Evolutionary conservation across 73 alveolate genomes (phyloP).

Genomic region (Paramecium biaurelia): DNA sequence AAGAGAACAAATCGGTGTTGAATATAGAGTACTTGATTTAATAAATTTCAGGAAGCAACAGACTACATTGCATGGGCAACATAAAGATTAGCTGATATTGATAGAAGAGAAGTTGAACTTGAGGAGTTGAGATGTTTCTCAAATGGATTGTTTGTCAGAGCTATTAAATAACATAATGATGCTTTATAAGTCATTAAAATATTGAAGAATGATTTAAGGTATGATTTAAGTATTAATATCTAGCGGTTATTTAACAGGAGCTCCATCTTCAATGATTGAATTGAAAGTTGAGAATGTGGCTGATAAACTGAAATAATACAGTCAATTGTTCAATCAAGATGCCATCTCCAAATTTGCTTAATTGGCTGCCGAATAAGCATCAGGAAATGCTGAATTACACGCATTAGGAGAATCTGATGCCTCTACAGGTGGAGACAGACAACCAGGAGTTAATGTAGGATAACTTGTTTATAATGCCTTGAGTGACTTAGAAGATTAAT

Average conservation of each 20-base stretch:
- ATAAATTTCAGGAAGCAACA: slow-evolving; percentile 17
- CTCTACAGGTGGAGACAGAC: neutral
- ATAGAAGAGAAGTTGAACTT: slow-evolving; percentile 39
- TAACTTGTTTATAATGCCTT: slow-evolving; percentile 22
- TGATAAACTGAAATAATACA: slow-evolving; percentile 38
- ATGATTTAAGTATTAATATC: neutral
- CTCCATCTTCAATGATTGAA: slow-evolving; percentile 41
- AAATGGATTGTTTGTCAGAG: slow-evolving; percentile 44
- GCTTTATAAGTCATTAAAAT: slow-evolving; percentile 26
- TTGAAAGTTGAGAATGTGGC: slow-evolving; percentile 43
- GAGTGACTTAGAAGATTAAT: slow-evolving; percentile 40
- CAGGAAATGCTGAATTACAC: slow-evolving; percentile 53
- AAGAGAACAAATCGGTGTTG: slow-evolving; percentile 42
- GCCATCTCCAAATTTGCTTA: slow-evolving; percentile 34
- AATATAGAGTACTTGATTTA: neutral
- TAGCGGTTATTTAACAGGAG: slow-evolving; percentile 41
- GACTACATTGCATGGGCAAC: slow-evolving; percentile 53
- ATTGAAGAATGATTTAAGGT: slow-evolving; percentile 26
- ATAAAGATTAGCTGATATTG: slow-evolving; percentile 46
- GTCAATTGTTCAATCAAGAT: slow-evolving; percentile 20
- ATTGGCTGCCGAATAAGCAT: slow-evolving; percentile 48
- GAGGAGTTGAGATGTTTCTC: slow-evolving; percentile 42
- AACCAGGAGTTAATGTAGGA: slow-evolving; percentile 51
- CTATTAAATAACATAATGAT: slow-evolving; percentile 41
- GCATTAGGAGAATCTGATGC: neutral